Evolutionary conservation across 2,329 filamentous ascomycete genomes (phyloP).

Genomic region (Xylariales sp.): DNA sequence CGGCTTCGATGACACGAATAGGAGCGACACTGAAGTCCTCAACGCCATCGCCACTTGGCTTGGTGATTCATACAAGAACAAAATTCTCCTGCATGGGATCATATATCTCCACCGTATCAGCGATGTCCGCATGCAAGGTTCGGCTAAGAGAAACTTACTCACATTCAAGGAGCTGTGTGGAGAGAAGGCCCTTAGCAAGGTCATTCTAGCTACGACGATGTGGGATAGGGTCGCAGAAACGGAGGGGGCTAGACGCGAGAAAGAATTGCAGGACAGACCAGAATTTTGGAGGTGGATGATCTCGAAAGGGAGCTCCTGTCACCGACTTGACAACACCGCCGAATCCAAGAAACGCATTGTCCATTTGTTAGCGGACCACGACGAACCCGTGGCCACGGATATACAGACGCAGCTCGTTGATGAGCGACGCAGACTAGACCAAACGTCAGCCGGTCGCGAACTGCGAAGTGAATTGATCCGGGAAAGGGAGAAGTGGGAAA

Average conservation of each 20-base stretch:
- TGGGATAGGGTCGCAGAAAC: slow-evolving; percentile 29
- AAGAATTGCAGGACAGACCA: not conserved
- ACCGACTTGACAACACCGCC: too few relatives aligned
- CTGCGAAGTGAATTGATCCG: too few relatives aligned
- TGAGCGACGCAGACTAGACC: too few relatives aligned
- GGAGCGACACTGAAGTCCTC: slow-evolving; percentile 49
- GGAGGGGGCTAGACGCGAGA: slow-evolving; percentile 3
- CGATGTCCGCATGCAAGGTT: slow-evolving; percentile 43
- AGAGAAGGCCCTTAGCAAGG: slow-evolving; percentile 29
- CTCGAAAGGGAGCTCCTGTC: not conserved
- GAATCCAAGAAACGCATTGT: too few relatives aligned
- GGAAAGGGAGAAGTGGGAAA: too few relatives aligned
- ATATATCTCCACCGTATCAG: slow-evolving; percentile 52
- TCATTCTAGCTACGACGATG: slow-evolving; percentile 34
- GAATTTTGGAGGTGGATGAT: slow-evolving; percentile 6
- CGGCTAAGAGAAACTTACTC: slow-evolving; percentile 38
- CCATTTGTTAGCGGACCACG: too few relatives aligned
- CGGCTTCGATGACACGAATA: slow-evolving; percentile 48
- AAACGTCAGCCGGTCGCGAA: too few relatives aligned
- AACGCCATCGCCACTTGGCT: slow-evolving; percentile 45
- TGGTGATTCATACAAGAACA: slow-evolving; percentile 42
- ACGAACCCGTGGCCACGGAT: too few relatives aligned
- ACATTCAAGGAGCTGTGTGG: slow-evolving; percentile 47
- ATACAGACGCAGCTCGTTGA: too few relatives aligned
- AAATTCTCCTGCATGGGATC: slow-evolving; percentile 46